These are phyloP conservation scores for Barnettozyma hawaiiensis DNA, from an alignment of 1,139 yeast genomes.

Conservation along the genomic window DNA sequence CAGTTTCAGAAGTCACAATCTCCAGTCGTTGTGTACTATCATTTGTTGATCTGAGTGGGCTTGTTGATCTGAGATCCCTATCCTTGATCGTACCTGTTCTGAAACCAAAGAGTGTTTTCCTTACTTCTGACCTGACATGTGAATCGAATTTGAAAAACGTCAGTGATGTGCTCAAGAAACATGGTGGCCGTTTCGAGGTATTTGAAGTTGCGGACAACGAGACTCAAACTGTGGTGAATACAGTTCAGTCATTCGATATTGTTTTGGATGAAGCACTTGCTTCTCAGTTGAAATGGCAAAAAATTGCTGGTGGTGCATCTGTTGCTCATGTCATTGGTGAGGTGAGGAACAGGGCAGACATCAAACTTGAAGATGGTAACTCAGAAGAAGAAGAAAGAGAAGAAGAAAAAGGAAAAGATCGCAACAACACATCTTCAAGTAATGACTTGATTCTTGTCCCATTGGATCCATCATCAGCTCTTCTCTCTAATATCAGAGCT, in stretches of 20 bases:
- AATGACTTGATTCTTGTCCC: constrained; percentile 22
- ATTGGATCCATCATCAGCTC: constrained; percentile 17
- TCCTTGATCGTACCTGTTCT: constrained; percentile 72
- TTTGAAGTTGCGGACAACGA: constrained; percentile 36
- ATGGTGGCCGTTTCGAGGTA: constrained; percentile 29
- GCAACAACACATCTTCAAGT: constrained; percentile 7
- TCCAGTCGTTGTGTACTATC: constrained; percentile 65
- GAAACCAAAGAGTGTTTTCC: constrained; percentile 70
- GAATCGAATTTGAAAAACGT: constrained; percentile 22
- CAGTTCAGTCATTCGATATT: constrained; percentile 64
- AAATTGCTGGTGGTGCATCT: constrained; percentile 70
- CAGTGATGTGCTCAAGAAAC: constrained; percentile 25
- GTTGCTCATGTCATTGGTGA: constrained; percentile 82
- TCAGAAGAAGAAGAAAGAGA: constrained; percentile 11
- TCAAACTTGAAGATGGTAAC: constrained; percentile 21
- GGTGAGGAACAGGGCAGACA: constrained; percentile 41
- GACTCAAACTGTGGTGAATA: constrained; percentile 49
- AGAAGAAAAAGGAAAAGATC: constrained; percentile 15
- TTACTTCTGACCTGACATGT: constrained; percentile 45
- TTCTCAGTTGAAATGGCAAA: constrained; percentile 74
- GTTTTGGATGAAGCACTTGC: constrained; percentile 63
- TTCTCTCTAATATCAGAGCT: constrained; percentile 22
- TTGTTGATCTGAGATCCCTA: constrained; percentile 79
- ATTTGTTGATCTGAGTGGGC: constrained; percentile 77
- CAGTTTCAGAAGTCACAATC: constrained; percentile 34